Percentiles rank a stretch among this genome's conserved stretches.
Evolutionary conservation across 169 alveolate species (phyloP).

Genomic region (Plasmodium sp.): DNA sequence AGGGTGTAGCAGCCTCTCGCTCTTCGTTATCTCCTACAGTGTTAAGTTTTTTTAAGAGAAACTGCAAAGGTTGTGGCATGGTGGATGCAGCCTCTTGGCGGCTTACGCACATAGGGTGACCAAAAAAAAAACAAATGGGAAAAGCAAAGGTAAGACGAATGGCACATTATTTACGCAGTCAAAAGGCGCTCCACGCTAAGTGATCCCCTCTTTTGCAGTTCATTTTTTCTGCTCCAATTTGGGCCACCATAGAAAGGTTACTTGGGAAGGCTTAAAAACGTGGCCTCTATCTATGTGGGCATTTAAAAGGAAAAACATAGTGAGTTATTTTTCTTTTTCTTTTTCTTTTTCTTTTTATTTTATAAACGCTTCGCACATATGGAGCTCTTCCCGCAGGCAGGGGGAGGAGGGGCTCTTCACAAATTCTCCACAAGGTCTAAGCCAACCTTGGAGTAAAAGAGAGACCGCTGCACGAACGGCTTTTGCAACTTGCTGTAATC

Average conservation of each 20-base stretch:
- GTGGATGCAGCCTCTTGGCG: background rate
- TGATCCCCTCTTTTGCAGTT: background rate
- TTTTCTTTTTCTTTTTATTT: background rate
- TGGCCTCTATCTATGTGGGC: background rate
- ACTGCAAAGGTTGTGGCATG: background rate
- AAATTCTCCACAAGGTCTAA: slow-evolving; percentile 55
- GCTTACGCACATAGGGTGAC: background rate
- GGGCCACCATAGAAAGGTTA: background rate
- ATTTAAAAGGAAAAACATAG: background rate
- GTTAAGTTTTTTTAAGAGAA: background rate
- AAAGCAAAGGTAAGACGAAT: background rate
- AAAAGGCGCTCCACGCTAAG: background rate
- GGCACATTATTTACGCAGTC: background rate
- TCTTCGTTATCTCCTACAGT: background rate
- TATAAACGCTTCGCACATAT: background rate
- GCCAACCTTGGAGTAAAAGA: slow-evolving; percentile 52
- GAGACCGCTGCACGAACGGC: slow-evolving; percentile 46
- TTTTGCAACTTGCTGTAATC: slow-evolving; percentile 52
- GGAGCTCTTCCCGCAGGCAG: background rate
- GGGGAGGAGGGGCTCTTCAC: background rate
- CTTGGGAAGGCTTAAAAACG: background rate
- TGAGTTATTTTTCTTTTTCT: background rate
- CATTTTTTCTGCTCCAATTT: background rate
- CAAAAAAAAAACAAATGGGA: background rate
- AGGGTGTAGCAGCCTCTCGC: background rate